Evolutionary conservation across 2,329 filamentous ascomycete genomes (phyloP), one percentile per base, ranked within the genome.

Genomic region (Byssochlamys sp.): DNA sequence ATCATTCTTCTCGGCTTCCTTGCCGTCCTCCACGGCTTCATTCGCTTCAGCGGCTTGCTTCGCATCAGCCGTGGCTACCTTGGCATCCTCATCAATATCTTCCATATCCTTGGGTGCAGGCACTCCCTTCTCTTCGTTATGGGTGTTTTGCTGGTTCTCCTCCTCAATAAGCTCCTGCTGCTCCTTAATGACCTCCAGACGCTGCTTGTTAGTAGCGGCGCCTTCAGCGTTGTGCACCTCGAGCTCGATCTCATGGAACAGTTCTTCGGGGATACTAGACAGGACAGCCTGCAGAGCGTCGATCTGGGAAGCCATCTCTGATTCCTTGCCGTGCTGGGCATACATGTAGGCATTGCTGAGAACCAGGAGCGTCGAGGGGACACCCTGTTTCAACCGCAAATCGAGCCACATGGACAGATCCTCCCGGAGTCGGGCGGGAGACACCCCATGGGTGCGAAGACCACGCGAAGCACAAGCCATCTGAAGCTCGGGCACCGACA

Each of bases 161-260:
- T 99, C 94, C 62, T 96, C 87, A 58, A 99, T 99, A 61, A 99
- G 84, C 72, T 96, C 94, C 74, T 99, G 89, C 79, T 99, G 94
- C 79, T 99, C 94, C 82, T 91, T 95, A 71, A 99, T 83, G 14
- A 99, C 94, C 79, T 99, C 94, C 49, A 99, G 87, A 72, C 94
- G 88, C 80, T 97, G 94, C 82, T 95, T 96, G 84, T 99, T 99
- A 63, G 94, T 99, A 26, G 94, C 94, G 10, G 91, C 92, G 60
- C 94, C 94, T 77, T 99, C 94, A 53, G 92, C 91, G 60, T 87
- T 95, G 81, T 96, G 90, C 9, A 99, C 91, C 78, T 99, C 94
- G 31, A 99, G 87, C 76, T 97, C 94, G 62, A 99, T 96, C 79
- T 99, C 94, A 80, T 99, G 94, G 89, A 95, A 99, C 48, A 99